Evolutionary conservation across 2,329 filamentous ascomycete genomes (phyloP), one percentile per base, ranked within the genome.

Genomic region (Cordyceps pruinosa): DNA sequence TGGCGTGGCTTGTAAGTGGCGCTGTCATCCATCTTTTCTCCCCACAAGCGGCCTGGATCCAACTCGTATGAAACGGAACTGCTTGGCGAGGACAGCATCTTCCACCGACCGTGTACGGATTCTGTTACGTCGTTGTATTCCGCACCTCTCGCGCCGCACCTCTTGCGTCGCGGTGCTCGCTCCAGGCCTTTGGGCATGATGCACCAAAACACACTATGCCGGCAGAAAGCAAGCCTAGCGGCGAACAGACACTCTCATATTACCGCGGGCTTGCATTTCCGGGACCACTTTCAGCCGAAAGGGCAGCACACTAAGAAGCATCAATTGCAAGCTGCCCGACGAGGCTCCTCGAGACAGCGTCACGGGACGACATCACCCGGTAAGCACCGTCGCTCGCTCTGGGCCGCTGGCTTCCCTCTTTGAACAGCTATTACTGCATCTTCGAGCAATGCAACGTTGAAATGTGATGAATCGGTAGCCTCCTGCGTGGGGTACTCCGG

Each of bases 1-100:
- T 47, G 52, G 42, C 39, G 23, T 37, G 42, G 52, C n/a, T 9
- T 47, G 23, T 55, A 47, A 28, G 52, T 55, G 42, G 52, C 21
- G 52, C 52, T 47, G 44, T 55, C 52, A 55, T 55, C 15, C 42
- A 37, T 47, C 42, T 55, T 39, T 45, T 37, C 34, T 17, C 42
- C 42, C 52, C 51, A 37, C 41, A 37, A n/a, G 41, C 12, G 23
- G 21, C 41, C 19, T 17, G 51, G 42, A 46, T 47, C 10, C n/a
- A 23, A 35, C 12, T 19, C 6, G 41, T 28, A 34, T 55, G 52
- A 55, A 55, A 55, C 52, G 23, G n/a, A 39, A 37, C 13, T 10
- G n/a, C 28, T 52, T 39, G 26, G 25, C 17, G 19, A 37, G 13
- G 9, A 9, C 21, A 12, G 49, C 12, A 23, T 21, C 13, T 52